Percentiles rank a stretch among this genome's conserved stretches.
These are phyloP conservation scores for Oxyria digyna DNA, from an alignment of 148 eudicot genomes.

Conservation along the genomic window DNA sequence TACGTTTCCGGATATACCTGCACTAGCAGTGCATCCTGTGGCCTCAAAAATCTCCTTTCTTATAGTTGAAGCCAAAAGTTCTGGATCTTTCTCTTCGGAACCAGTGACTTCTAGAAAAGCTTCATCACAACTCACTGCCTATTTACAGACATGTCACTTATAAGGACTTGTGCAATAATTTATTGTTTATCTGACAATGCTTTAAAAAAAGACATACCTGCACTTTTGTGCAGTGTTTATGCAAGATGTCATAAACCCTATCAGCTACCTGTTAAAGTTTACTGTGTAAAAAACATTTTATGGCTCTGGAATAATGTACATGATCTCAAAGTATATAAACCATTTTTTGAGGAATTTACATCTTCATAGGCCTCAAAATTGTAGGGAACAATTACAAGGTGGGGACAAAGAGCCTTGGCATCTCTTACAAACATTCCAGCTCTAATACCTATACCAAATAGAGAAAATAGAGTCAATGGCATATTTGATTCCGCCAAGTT, in stretches of 20 bases:
- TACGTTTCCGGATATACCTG: constrained; percentile 70
- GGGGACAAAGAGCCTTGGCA: constrained; percentile 89
- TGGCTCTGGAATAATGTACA: constrained; percentile 8
- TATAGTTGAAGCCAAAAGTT: constrained; percentile 57
- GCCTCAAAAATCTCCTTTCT: constrained; percentile 77
- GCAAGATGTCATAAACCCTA: constrained; percentile 76
- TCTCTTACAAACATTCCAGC: constrained; percentile 97
- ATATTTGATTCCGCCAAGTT: neutral
- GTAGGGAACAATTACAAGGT: constrained; percentile 76
- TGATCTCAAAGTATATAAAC: neutral
- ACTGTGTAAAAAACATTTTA: constrained; percentile 6
- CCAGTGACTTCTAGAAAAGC: constrained; percentile 76
- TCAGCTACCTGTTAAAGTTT: constrained; percentile 79
- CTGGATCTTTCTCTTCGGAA: constrained; percentile 52
- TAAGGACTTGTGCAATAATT: neutral
- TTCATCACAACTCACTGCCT: constrained; percentile 99
- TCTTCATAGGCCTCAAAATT: constrained; percentile 89
- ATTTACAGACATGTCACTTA: constrained; percentile 12
- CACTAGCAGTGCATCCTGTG: constrained; percentile 89
- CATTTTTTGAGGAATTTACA: constrained; percentile 15
- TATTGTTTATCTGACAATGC: neutral
- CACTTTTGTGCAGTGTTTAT: constrained; percentile 72
- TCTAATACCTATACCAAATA: constrained; percentile 45
- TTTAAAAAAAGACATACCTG: constrained; percentile 43
- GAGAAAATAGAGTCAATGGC: neutral